Base-by-base conservation (phyloP, 495 filamentous ascomycete genomes). In the Rusavskia elegans region DNA sequence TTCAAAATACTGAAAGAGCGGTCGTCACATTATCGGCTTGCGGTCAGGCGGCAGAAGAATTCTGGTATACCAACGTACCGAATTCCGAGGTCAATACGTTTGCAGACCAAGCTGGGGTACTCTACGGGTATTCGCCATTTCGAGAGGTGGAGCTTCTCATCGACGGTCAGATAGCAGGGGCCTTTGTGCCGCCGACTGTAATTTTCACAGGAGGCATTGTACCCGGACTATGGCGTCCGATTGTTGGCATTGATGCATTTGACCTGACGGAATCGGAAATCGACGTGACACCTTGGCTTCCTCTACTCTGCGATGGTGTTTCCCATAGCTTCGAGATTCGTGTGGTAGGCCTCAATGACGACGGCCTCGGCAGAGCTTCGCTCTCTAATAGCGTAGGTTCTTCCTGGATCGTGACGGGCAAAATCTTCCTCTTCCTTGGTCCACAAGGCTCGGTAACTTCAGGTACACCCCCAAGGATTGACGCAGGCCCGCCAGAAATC, bases 51-150 rank as follows among this genome's bases (percentile, higher is more conserved):
- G 65, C 67, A 0, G 88, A 94, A 60, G 88, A 94, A 57, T 94
- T 95, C 60, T 95, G 89, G 87, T 94, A 84, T 73, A 78, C 75
- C 20, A 93, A 93, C 64, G 83, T 87, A 3, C 72, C 84, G n/a
- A 72, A 73, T 7, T 72, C 73, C 4, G 77, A 85, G 52, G 70
- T 70, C 0, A 55, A 75, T 30, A 80, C 80, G 3, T 94, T 90
- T 62, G 60, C 63, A 8, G 68, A 69, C 13, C 64, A 64, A 5
- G 72, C 71, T 3, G 81, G 75, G 9, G 66, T 68, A 17, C 68
- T 90, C 1, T 81, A 81, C 39, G 87, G 85, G 1, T 80, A 77
- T 58, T 82, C 81, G 19, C 85, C 87, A 0, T 94, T 87, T 61
- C 78, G 88, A 9, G 89, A 95, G 63, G 72, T 93, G 8, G 85